Base-by-base conservation (phyloP, 768 basidiomycete species). In the Agrocybe chaxingu region DNA sequence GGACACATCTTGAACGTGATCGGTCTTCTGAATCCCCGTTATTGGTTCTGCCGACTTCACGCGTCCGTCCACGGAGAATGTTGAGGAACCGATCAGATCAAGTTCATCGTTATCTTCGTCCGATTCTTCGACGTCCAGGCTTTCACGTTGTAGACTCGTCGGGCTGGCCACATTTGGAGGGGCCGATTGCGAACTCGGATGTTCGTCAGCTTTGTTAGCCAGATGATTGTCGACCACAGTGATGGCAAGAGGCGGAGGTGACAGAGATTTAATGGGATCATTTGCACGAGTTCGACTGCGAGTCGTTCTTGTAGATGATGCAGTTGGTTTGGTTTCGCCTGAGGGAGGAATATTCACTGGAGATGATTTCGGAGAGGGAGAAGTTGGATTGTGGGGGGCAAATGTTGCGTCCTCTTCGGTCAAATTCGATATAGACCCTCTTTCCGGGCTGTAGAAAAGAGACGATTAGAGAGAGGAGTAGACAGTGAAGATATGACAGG, bases 51-150 rank as follows among this genome's bases (percentile, higher is more conserved):
- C 24, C n/a, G 16, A 16, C 31, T 35, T 30, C 16, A 45, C 35
- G 45, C 51, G 24, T 36, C 44, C 49, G 40, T 58, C 57, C 35
- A 53, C 54, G 5, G 57, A 54, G 31, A 51, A 31, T 11, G 54
- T 36, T 42, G 68, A 65, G 3, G 67, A 55, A 10, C 66, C 66
- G 32, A 76, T 64, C 39, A 75, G 58, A 53, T 76, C 74, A 7
- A 76, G 69, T 57, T 75, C 73, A 50, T 75, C 72, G n/a, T 50
- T 45, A 35, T 56, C 59, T 37, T 64, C 62, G 13, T 60, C 57
- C 24, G 52, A 44, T 8, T 57, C 52, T 37, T 46, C 52, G 34
- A 43, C 18, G 11, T 31, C 37, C 36, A 33, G 32, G 34, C 44
- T 41, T 12, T 18, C 7, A 6, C 13, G 41, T 36, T 16, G 19